phyloP scores from a whole-genome alignment of 306 rosid species.

The Vigna mungo region DNA sequence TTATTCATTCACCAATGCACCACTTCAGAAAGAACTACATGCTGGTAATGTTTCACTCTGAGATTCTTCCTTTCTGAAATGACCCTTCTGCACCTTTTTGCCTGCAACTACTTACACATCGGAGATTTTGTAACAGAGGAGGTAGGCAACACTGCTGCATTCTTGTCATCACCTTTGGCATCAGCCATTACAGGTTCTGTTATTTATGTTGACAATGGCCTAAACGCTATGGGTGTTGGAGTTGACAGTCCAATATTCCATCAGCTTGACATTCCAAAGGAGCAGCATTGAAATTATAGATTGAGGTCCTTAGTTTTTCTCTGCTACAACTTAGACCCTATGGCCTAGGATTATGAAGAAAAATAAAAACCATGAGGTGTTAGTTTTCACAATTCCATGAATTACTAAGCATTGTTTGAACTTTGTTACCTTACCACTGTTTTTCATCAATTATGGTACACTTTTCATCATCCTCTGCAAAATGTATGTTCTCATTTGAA shows the following conservation, averaged over 20 bases:
- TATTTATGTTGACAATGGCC: slow-evolving; percentile 84
- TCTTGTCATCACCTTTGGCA: slow-evolving; percentile 84
- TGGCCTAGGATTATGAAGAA: slow-evolving; percentile 29
- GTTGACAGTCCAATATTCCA: slow-evolving; percentile 63
- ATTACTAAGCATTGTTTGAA: slow-evolving; percentile 20
- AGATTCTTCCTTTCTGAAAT: slow-evolving; percentile 26
- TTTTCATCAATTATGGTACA: slow-evolving; percentile 17
- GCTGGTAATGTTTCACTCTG: slow-evolving; percentile 62
- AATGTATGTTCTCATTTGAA: slow-evolving; percentile 14
- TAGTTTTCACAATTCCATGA: slow-evolving; percentile 27
- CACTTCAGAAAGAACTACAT: slow-evolving; percentile 80
- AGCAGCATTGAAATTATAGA: slow-evolving; percentile 29
- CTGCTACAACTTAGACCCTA: neutral
- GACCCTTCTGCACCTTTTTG: neutral
- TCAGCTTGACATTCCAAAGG: slow-evolving; percentile 50
- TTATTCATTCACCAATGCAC: slow-evolving; percentile 84
- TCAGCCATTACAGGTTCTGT: slow-evolving; percentile 88
- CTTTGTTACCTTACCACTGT: slow-evolving; percentile 2
- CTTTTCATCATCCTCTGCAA: slow-evolving; percentile 10
- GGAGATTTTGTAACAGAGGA: slow-evolving; percentile 67
- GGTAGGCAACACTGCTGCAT: slow-evolving; percentile 87
- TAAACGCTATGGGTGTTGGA: slow-evolving; percentile 93
- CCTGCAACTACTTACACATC: neutral
- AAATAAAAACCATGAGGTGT: neutral
- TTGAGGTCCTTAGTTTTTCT: slow-evolving; percentile 26